Conservation (phyloP, 2,329 filamentous ascomycete genomes). For the Pyricularia sp. region DNA sequence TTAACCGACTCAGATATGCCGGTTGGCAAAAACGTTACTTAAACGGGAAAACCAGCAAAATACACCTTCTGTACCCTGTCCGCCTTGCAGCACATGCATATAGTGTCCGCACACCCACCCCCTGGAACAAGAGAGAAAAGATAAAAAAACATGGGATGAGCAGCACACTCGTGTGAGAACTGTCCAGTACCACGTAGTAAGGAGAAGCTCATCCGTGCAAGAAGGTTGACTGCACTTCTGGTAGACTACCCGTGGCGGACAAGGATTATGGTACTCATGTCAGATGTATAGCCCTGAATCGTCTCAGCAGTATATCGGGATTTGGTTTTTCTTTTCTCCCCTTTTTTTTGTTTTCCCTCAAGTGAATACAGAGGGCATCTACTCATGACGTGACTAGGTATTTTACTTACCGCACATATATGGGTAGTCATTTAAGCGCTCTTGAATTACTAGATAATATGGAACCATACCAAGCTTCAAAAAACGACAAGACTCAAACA, state of each 20-base stretch:
- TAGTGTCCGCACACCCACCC: not conserved
- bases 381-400: not conserved
- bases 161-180: not conserved
- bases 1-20: not conserved
- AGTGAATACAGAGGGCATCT: not conserved
- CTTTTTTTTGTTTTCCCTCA: not conserved
- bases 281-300: not conserved
- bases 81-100: not conserved
- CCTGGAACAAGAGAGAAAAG: not conserved
- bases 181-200: not conserved
- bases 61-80: not conserved
- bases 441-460: too few relatives aligned
- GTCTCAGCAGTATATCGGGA: not conserved
- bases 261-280: not conserved
- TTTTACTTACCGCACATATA: not conserved
- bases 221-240: not conserved
- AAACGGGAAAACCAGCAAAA: not conserved
- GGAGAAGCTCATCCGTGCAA: not conserved
- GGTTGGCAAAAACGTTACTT: not conserved
- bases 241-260: not conserved
- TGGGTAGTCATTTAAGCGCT: too few relatives aligned
- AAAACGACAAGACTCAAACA: not conserved
- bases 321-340: not conserved
- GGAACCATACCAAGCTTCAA: not conserved
- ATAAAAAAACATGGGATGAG: not conserved